phyloP scores from a whole-genome alignment of 805 yeast species.

The Candida ponderosae region DNA sequence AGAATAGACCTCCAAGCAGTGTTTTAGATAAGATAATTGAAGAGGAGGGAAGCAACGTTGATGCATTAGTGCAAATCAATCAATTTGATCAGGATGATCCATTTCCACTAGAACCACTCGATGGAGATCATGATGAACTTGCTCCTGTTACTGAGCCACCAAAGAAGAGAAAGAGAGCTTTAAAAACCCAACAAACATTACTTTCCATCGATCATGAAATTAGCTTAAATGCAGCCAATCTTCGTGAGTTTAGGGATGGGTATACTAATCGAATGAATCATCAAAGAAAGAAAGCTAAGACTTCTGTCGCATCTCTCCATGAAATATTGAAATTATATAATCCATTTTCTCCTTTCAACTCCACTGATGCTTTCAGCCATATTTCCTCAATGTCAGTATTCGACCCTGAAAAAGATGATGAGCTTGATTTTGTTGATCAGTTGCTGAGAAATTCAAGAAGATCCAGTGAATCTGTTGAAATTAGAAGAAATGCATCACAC shows the following conservation, averaged over 20 bases:
- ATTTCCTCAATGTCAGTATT: no score
- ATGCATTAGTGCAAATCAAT: no score
- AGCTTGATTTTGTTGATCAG: slow-evolving; percentile 16
- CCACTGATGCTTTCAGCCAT: not conserved
- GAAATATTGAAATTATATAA: not conserved
- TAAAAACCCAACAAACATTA: not conserved
- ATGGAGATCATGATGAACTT: no score
- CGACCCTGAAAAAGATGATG: slow-evolving; percentile 2
- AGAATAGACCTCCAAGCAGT: not conserved
- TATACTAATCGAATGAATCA: slow-evolving; percentile 11
- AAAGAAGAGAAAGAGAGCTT: slow-evolving; percentile 4
- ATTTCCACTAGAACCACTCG: no score
- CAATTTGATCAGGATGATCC: no score
- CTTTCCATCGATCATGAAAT: slow-evolving; percentile 11
- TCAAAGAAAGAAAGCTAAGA: slow-evolving; percentile 1
- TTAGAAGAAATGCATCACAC: slow-evolving; percentile 14
- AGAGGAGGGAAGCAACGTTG: not conserved
- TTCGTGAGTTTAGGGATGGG: slow-evolving; percentile 16
- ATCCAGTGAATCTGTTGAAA: slow-evolving; percentile 17
- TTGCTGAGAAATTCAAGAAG: slow-evolving; percentile 15
- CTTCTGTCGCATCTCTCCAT: not conserved
- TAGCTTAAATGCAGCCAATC: slow-evolving; percentile 13
- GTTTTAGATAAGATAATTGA: no score
- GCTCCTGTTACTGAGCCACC: not conserved
- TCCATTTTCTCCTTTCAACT: not conserved